Base-by-base conservation (phyloP, 108 stramenopile species). In the Pseudonitzschia multiseries region DNA sequence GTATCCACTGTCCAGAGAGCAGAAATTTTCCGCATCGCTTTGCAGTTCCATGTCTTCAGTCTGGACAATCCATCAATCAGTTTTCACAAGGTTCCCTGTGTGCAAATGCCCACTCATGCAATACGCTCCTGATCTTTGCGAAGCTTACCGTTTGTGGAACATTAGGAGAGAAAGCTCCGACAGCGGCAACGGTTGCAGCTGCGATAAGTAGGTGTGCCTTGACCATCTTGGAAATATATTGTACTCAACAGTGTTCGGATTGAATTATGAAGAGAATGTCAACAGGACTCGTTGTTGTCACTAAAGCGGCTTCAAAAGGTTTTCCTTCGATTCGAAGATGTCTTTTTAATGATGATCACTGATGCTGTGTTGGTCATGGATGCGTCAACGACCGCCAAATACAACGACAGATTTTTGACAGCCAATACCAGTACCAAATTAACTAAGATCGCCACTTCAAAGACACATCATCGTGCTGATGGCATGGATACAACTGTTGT, bases 171-270 rank as follows among this genome's bases (percentile, higher is more conserved):
- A 62, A 62, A 17, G 61, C 61, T 17, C 36, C 36, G 17, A 40
- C 61, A 33, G 36, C 61, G 61, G 61, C 61, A n/a, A 62, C 61
- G 36, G 61, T 62, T 18, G 61, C 61, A 24, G 36, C 33, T 62
- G 61, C 36, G 61, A 62, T 20, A n/a, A 62, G 15, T 36, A 62
- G 61, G 10, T 13, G 13, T 62, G 61, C 33, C 61, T 62, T 62
- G 32, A 62, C 61, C 61, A 62, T 62, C 29, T 40, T 62, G 61
- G 18, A 62, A 33, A 29, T 62, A 40, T 17, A 36, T 26, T 20
- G 40, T 62, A 36, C 21, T 56, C 1, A 24, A 2, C 24, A 1
- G 10, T 48, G 14, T 14, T 18, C 2, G 14, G 13, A 18, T 2
- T 10, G 18, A 2, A 10, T 48, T 48, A 14, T 48, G 46, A 48